Conservation (phyloP, 129 eudicot species). For the Silybum marianum region DNA sequence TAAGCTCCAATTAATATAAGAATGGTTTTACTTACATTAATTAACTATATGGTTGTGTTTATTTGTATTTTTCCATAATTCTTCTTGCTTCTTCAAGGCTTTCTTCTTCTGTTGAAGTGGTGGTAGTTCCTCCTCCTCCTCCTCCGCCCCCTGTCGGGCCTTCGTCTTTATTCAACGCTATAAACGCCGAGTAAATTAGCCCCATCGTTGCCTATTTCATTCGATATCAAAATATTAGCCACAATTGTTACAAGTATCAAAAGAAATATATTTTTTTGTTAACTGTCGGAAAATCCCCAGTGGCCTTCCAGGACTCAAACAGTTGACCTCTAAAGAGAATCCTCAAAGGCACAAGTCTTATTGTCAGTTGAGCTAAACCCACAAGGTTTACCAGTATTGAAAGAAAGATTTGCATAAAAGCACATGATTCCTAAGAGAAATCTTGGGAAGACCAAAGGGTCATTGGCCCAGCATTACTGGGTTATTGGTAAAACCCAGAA, state of each 20-base stretch:
- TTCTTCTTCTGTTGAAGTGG: conserved; percentile 58
- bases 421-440: neutral
- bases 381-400: neutral
- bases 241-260: neutral
- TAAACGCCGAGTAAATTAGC: conserved; percentile 59
- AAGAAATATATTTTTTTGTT: neutral
- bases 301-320: no score
- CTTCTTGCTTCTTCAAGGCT: conserved; percentile 89
- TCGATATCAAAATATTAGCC: neutral
- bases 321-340: no score
- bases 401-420: neutral
- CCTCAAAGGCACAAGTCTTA: no score
- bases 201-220: conserved; percentile 82
- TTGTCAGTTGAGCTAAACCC: no score
- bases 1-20: neutral
- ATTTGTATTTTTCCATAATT: conserved; percentile 95
- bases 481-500: no score
- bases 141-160: conserved; percentile 26
- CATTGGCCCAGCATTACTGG: no score
- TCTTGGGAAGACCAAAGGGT: no score
- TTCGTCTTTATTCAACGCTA: conserved; percentile 81
- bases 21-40: conserved; percentile 17
- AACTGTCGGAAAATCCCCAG: no score
- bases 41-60: conserved; percentile 1
- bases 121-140: neutral